Base-by-base conservation (phyloP, 2,329 filamentous ascomycete genomes). In the Colletotrichum lini region DNA sequence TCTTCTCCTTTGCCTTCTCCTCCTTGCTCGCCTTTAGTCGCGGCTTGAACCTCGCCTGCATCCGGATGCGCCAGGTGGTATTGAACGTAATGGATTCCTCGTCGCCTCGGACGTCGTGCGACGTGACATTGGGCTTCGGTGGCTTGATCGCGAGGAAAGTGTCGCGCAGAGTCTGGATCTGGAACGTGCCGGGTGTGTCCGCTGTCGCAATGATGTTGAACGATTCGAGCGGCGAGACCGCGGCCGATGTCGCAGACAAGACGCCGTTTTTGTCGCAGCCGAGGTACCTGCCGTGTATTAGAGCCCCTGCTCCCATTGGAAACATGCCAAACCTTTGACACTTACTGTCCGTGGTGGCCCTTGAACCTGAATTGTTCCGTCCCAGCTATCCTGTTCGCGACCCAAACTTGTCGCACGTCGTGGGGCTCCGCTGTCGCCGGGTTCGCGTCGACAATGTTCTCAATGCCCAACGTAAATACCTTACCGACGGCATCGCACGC, bases 11-110 rank as follows among this genome's bases (percentile, higher is more conserved):
- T 0, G 93, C 93, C 84, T 93, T 96, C 74, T 94, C 93, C 79
- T 95, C 94, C 82, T 95, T 97, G 0, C 87, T 89, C 12, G 92
- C 92, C 81, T 92, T 93, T 56, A 96, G 82, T 73, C 89, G 89
- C 10, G 96, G 95, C 85, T 98, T 98, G 85, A 97, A 98, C 61
- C 94, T 88, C 26, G 96, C 94, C 84, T 98, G 96, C 95, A 98
- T 98, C 65, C 95, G 92, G 76, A 98, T 89, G 60, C 94, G 88
- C 72, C 97, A 80, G 8, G 91, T 92, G 12, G 94, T 94, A 76
- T 88, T 89, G 77, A 93, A 93, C 5, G 86, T 88, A 61, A 91
- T 89, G 10, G 84, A 83, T 16, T 91, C 89, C 9, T 90, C 92
- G 80, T 98, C 94, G 59, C 94, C 95, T 42, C 94, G 90, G 15